Conservation (phyloP, 2,329 filamentous ascomycete genomes). For the Raffaelea arxii region DNA sequence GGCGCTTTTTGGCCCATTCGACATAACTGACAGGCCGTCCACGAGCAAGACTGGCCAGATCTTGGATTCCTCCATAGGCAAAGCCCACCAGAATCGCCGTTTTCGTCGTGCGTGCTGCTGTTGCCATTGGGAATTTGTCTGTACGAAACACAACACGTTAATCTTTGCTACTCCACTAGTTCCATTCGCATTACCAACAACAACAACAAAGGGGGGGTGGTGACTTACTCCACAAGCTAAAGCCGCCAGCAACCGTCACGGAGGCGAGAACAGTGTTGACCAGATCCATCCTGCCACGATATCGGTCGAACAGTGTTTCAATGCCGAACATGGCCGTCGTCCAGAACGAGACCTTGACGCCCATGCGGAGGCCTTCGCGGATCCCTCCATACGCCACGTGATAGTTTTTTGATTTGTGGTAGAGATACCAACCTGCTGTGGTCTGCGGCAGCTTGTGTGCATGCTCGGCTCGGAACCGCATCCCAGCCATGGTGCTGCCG, state of each 20-base stretch:
- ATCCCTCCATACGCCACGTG: conserved; percentile 68
- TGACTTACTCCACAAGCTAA: conserved; percentile 73
- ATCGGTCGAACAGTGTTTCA: conserved; percentile 77
- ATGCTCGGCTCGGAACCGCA: conserved; percentile 91
- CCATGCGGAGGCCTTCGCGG: conserved; percentile 69
- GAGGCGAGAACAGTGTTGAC: conserved; percentile 75
- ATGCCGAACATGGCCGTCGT: conserved; percentile 67
- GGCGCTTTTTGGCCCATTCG: conserved; percentile 44
- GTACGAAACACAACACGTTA: conserved; percentile 1
- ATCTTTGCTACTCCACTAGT: conserved; percentile 61
- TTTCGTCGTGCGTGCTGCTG: conserved; percentile 67
- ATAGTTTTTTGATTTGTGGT: conserved; percentile 98
- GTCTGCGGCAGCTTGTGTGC: conserved; percentile 82
- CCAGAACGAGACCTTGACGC: conserved; percentile 59
- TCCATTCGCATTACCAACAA: conserved; percentile 56
- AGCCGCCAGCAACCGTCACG: conserved; percentile 72
- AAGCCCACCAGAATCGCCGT: conserved; percentile 72
- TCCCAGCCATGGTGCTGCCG: conserved; percentile 62
- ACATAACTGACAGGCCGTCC: conserved; percentile 69
- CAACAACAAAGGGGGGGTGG: neutral
- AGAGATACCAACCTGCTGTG: conserved; percentile 90
- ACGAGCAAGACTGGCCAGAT: conserved; percentile 57
- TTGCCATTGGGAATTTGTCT: conserved; percentile 74
- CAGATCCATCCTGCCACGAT: conserved; percentile 61
- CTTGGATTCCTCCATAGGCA: conserved; percentile 72